Percentiles rank a stretch among this genome's conserved stretches.
phyloP scores from a whole-genome alignment of 1,139 yeast species.

The Casaregolazyma suthepensis region DNA sequence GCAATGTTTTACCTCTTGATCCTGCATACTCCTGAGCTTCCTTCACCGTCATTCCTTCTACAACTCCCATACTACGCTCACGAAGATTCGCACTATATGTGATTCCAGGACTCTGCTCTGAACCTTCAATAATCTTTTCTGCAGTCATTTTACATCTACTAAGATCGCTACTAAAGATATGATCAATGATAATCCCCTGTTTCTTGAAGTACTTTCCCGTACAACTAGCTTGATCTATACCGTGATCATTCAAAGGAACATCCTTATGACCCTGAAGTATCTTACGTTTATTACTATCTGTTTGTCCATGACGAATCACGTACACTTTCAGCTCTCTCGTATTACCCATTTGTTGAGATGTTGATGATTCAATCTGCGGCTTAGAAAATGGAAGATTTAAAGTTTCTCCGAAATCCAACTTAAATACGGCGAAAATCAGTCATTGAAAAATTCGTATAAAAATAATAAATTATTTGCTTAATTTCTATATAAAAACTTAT shows the following conservation, averaged over 20 bases:
- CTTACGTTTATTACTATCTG: conserved; percentile 59
- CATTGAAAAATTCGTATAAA: not conserved
- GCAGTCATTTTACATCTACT: conserved; percentile 29
- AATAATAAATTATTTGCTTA: not conserved
- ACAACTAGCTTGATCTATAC: conserved; percentile 21
- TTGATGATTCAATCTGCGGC: not conserved
- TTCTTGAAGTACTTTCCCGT: conserved; percentile 21
- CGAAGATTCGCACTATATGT: conserved; percentile 40
- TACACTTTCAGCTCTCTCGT: conserved; percentile 43
- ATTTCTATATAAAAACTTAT: not conserved
- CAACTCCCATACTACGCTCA: conserved; percentile 75
- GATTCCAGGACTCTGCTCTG: conserved; percentile 3
- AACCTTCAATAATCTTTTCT: conserved; percentile 18
- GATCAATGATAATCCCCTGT: conserved; percentile 21
- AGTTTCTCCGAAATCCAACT: not conserved
- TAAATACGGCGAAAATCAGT: not conserved
- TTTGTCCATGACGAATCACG: conserved; percentile 75
- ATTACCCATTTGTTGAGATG: not conserved
- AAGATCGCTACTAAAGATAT: conserved; percentile 30
- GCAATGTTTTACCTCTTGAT: conserved; percentile 40
- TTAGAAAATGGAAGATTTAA: not conserved
- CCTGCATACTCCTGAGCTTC: conserved; percentile 60
- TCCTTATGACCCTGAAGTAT: conserved; percentile 67
- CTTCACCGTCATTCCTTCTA: conserved; percentile 64
- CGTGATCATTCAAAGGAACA: conserved; percentile 23